These are phyloP conservation scores for Laguncularia racemosa DNA, from an alignment of 345 rosid species.

Conservation along the genomic window DNA sequence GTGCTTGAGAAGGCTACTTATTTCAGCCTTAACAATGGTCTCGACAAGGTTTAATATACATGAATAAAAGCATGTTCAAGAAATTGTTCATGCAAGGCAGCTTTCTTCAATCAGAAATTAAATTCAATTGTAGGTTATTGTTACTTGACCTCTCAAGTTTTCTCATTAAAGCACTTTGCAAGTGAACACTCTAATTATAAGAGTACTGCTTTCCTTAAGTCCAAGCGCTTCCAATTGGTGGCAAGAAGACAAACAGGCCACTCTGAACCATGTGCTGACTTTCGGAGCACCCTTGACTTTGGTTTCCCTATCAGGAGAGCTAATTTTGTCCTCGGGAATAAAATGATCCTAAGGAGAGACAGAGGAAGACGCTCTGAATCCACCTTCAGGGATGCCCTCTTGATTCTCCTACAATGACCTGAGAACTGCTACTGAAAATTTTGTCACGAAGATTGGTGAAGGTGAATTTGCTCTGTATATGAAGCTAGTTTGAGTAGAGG, in stretches of 20 bases:
- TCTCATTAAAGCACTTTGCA: constrained; percentile 6
- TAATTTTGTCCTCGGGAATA: constrained; percentile 1
- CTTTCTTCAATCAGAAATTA: neutral
- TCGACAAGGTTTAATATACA: neutral
- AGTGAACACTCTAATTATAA: too few relatives aligned
- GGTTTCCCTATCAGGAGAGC: constrained; percentile 2
- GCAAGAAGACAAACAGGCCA: too few relatives aligned
- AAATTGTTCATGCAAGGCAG: constrained; percentile 29
- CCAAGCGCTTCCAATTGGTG: too few relatives aligned
- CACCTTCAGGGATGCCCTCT: constrained; percentile 13
- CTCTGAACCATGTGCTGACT: neutral
- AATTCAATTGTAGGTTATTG: constrained; percentile 11
- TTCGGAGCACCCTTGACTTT: constrained; percentile 1
- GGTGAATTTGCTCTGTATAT: too few relatives aligned
- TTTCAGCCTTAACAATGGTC: neutral
- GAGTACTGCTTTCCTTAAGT: too few relatives aligned
- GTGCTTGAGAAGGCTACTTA: constrained; percentile 5
- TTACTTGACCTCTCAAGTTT: constrained; percentile 8
- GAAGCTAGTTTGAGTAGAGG: too few relatives aligned
- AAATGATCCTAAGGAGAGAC: neutral
- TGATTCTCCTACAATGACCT: constrained; percentile 14
- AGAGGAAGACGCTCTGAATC: constrained; percentile 15
- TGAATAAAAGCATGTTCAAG: constrained; percentile 13
- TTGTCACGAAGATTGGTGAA: too few relatives aligned
- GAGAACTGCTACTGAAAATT: too few relatives aligned